phyloP scores from a whole-genome alignment of 345 rosid genomes.

The Xanthoceras sorbifolium region DNA sequence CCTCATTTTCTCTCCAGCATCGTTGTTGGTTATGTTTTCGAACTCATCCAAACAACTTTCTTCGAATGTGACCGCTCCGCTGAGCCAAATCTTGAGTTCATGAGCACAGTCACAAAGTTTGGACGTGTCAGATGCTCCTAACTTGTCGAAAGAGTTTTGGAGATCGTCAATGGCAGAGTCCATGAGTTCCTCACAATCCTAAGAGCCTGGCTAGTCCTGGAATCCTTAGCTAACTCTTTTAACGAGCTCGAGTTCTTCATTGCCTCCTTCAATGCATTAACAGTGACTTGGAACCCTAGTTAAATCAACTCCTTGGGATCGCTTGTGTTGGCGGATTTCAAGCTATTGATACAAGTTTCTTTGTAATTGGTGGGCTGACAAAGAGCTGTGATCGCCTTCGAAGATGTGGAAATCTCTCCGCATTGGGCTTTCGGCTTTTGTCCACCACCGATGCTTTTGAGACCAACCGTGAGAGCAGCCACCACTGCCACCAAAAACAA shows the following conservation, averaged over 20 bases:
- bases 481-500: conserved; percentile 66
- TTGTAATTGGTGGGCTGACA: conserved; percentile 67
- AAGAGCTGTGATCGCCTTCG: conserved; percentile 52
- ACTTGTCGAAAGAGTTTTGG: conserved; percentile 37
- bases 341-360: conserved; percentile 49
- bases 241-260: conserved; percentile 44
- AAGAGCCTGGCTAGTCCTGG: conserved; percentile 50
- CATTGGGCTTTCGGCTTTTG: not conserved
- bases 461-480: conserved; percentile 48
- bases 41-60: conserved; percentile 76
- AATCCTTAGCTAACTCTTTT: conserved; percentile 47
- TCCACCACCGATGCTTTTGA: not conserved
- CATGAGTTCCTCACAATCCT: conserved; percentile 55
- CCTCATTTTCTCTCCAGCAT: conserved; percentile 49
- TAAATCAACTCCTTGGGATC: conserved; percentile 64
- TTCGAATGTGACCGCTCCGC: conserved; percentile 74
- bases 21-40: conserved; percentile 44
- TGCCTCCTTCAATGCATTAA: conserved; percentile 37
- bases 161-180: conserved; percentile 59
- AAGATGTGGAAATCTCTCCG: conserved; percentile 19
- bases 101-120: conserved; percentile 37
- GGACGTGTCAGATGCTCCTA: conserved; percentile 39
- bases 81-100: conserved; percentile 71
- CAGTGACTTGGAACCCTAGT: conserved; percentile 47
- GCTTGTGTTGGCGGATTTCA: conserved; percentile 40